Evolutionary conservation across 2,329 filamentous ascomycete genomes (phyloP), one percentile per base, ranked within the genome.

Genomic region (Trematosphaeria pertusa): DNA sequence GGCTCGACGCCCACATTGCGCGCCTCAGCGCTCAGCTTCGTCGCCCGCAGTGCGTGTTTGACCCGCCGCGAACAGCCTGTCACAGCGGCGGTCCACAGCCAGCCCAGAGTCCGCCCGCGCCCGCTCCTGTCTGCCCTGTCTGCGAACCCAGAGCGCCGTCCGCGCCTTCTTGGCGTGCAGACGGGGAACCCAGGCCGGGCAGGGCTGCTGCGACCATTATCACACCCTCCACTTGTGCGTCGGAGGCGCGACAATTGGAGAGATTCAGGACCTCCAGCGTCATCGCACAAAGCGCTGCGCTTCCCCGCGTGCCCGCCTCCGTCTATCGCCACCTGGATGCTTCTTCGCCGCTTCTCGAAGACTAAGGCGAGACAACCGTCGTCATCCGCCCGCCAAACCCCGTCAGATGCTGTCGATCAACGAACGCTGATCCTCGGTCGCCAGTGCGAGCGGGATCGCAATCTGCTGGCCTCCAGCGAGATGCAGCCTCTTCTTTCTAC

Each of bases 121-220:
- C 26, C 30, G 9, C 36, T 32, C 18, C 17, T 28, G 26, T 34
- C 20, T n/a, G n/a, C n/a, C n/a, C n/a, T n/a, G 5, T 19, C 32
- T 45, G 50, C 41, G 33, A 26, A 40, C 40, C 51, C 42, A 52
- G 44, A 52, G 48, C 48, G 51, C 40, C 51, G 48, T 50, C 47
- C 46, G 46, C 44, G 37, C 32, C 31, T n/a, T 34, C 53, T 53
- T 51, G 47, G 53, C 53, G 21, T 52, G 48, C 52, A 54, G 44
- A 28, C 24, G 24, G 24, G 24, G 24, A 28, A 28, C 24, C 24
- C 12, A 28, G 24, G 24, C 24, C 24, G 8, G 24, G 24, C 8
- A 28, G 24, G 24, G 24, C 24, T 28, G 24, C 24, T n/a, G n/a
- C n/a, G n/a, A n/a, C n/a, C n/a, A n/a, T n/a, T n/a, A n/a, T n/a